Evolutionary conservation across 176 grass and related monocot genomes (phyloP).

Genomic region (Oryza nivara): DNA sequence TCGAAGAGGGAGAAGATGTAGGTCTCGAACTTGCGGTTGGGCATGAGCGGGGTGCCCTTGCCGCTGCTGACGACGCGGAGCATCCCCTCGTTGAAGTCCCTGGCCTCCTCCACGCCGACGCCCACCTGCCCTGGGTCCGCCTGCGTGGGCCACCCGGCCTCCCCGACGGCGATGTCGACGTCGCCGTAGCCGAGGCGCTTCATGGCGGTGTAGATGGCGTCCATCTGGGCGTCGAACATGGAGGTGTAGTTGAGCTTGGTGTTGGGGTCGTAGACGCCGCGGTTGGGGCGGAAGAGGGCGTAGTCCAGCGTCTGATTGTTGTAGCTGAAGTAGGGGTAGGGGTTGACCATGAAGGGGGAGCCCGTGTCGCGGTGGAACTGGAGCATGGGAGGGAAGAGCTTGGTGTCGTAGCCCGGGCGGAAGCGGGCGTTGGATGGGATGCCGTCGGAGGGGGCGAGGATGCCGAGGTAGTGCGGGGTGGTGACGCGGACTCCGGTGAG

Average conservation of each 20-base stretch:
- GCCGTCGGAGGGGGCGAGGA: slow-evolving; percentile 61
- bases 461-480: slow-evolving; percentile 82
- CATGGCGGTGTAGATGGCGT: slow-evolving; percentile 82
- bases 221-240: slow-evolving; percentile 89
- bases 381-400: slow-evolving; percentile 73
- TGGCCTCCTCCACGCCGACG: slow-evolving; percentile 66
- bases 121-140: slow-evolving; percentile 68
- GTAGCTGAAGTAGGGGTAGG: slow-evolving; percentile 96
- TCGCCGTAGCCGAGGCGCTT: slow-evolving; percentile 55
- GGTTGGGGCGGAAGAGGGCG: slow-evolving; percentile 70
- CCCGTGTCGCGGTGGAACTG: slow-evolving; percentile 61
- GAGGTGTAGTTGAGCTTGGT: slow-evolving; percentile 80
- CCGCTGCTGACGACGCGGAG: slow-evolving; percentile 58
- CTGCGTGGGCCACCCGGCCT: slow-evolving; percentile 79
- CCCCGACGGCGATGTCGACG: slow-evolving; percentile 75
- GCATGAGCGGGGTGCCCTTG: slow-evolving; percentile 74
- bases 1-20: slow-evolving; percentile 89
- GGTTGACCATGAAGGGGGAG: slow-evolving; percentile 72
- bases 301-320: slow-evolving; percentile 54
- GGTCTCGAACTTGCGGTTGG: slow-evolving; percentile 61
- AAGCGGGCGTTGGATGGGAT: slow-evolving; percentile 64
- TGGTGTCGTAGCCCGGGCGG: slow-evolving; percentile 40
- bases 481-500: slow-evolving; percentile 52
- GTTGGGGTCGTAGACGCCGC: slow-evolving; percentile 53
- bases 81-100: slow-evolving; percentile 73